Evolutionary conservation across 305 asterid genomes (phyloP), one percentile per base, ranked within the genome.

Genomic region (Rubia occidens): DNA sequence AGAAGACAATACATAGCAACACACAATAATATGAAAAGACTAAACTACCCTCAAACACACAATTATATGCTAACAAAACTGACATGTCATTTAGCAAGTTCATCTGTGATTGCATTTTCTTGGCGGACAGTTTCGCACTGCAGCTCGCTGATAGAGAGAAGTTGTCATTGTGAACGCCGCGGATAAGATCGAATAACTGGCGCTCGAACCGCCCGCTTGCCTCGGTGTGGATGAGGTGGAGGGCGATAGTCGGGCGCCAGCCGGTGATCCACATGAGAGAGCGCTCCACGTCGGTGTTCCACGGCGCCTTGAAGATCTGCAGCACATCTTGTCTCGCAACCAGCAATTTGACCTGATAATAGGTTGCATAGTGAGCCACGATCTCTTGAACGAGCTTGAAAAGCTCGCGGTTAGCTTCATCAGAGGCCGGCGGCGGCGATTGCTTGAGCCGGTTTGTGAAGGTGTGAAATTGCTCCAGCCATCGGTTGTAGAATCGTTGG

Each of bases 191-290:
- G 18, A 79, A 59, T n/a, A 89, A 83, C 59, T 82, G 93, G 24
- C 88, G 74, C 82, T 91, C 94, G 54, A 89, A 87, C 21, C 83
- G 71, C 60, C 89, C 82, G 84, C 95, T 83, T 4, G 89, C 79
- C 78, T 91, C 95, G 1, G 97, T 80, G 78, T 89, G 89, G 18
- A 87, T 64, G n/a, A 91, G 77, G 83, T 87, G 96, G 77, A 86
- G 87, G 18, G 87, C 90, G 26, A 90, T 89, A 78, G 95, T 91
- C 53, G 97, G 96, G 0, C 97, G 83, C 96, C 96, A 89, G 0
- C 97, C 97, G 6, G 86, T 87, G 65, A 89, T 82, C 96, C 96
- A 91, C 43, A 81, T 84, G 62, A 91, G 85, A 1, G 94, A 85
- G 2, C 86, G 81, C 74, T 91, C 95, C 0, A 91, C 82, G 35